Conservation (phyloP, 192 early-diverging fungal genomes). For the Allomyces arbusculus region DNA sequence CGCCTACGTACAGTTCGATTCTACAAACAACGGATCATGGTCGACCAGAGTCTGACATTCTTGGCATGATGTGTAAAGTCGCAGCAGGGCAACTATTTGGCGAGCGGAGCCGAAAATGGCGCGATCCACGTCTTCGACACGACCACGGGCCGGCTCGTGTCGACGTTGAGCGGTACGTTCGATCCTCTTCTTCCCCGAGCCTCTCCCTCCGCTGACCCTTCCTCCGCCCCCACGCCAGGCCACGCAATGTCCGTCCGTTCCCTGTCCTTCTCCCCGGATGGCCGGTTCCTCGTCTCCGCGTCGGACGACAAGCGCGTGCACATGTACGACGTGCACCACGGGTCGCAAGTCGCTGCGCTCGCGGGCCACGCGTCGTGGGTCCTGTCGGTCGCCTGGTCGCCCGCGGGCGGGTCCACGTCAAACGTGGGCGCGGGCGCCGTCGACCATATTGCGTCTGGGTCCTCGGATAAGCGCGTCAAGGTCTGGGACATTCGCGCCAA, state of each 20-base stretch:
- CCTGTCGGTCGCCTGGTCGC: slow-evolving; percentile 28
- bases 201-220: not conserved
- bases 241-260: slow-evolving; percentile 57
- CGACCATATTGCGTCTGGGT: slow-evolving; percentile 41
- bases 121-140: slow-evolving; percentile 49
- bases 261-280: slow-evolving; percentile 54
- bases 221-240: slow-evolving; percentile 17
- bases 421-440: slow-evolving; percentile 29
- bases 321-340: slow-evolving; percentile 53
- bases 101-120: slow-evolving; percentile 54
- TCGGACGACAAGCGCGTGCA: slow-evolving; percentile 70
- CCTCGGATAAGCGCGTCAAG: slow-evolving; percentile 59
- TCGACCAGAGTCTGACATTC: no score
- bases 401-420: not conserved
- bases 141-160: slow-evolving; percentile 38
- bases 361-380: slow-evolving; percentile 64
- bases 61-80: no score
- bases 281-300: slow-evolving; percentile 39
- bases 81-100: slow-evolving; percentile 44
- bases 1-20: slow-evolving; percentile 37
- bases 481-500: slow-evolving; percentile 55
- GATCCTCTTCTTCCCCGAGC: not conserved
- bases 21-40: no score
- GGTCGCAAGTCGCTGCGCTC: slow-evolving; percentile 50
- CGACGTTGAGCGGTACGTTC: slow-evolving; percentile 26